Base-by-base conservation (phyloP, 192 early-diverging fungal species). In the Entrophospora sp. region DNA sequence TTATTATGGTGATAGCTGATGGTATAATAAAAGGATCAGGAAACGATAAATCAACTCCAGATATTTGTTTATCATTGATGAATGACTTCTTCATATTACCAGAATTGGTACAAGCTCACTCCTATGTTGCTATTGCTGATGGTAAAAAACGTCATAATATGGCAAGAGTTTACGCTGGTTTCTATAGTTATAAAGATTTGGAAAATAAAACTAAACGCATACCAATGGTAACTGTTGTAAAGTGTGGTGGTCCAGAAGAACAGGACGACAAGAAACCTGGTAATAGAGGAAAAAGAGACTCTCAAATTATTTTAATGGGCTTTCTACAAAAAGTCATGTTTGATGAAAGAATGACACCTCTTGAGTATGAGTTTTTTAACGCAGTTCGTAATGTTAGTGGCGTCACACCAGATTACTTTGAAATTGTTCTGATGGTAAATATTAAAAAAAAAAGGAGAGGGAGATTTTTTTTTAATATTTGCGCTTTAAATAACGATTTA, bases 241-340 rank as follows among this genome's bases (percentile, higher is more conserved):
- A 89, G 72, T 83, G 81, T 71, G 90, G 90, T 56, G 78, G 79
- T 1, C 77, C 83, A 40, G 82, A 76, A 9, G 86, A 87, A 69
- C 66, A 75, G 27, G 75, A 70, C 42, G 79, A 84, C 46, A 59
- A 68, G 36, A 91, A 90, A 74, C 86, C 90, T 25, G 89, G 89
- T 20, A 91, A 91, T 73, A 81, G 96, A 66, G 96, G 96, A 46
- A 98, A 98, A 80, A 88, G 96, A 31, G 96, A 98, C 72, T 94
- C 93, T 9, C 96, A 98, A 75, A 85, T 98, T 52, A 81, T 98
- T 57, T 77, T 98, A 34, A 96, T 98, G 93, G 88, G 88, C 61
- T 98, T 98, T 74, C 70, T 98, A 72, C 86, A 91, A 78, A 90
- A 91, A 38, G 90, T 88, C 28, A 89, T 90, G 82, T 91, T 89